A percentile compares a stretch with the other conserved stretches of the same genome.
Conservation (phyloP, 2,329 filamentous ascomycete species). For the Phaeosphaeriaceae sp. region DNA sequence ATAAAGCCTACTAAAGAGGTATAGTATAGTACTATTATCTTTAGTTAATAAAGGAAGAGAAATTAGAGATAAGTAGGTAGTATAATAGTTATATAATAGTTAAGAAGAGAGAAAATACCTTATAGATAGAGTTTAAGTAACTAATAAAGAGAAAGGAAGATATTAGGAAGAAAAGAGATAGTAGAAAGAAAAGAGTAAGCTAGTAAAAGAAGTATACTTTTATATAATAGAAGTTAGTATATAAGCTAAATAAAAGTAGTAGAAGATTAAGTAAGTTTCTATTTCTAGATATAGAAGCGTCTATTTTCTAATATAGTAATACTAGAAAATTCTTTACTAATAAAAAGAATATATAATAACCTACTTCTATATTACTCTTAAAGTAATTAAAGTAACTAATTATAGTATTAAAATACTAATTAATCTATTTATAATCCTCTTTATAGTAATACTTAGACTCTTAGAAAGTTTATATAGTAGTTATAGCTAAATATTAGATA, state of each 20-base stretch:
- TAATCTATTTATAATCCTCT: too few species aligned
- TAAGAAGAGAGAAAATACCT: conserved; percentile 21
- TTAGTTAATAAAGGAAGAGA: not conserved
- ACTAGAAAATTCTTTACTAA: conserved; percentile 19
- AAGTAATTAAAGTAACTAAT: too few species aligned
- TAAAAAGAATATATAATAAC: too few species aligned
- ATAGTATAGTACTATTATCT: not conserved
- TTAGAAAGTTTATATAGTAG: too few species aligned
- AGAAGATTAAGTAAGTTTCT: conserved; percentile 21
- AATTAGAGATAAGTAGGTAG: conserved; percentile 4
- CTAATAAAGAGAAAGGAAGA: conserved; percentile 14
- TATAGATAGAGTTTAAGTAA: conserved; percentile 8
- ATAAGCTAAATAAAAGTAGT: conserved; percentile 30
- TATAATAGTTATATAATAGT: conserved; percentile 18
- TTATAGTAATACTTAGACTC: too few species aligned
- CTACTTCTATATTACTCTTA: too few species aligned
- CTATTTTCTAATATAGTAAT: conserved; percentile 25
- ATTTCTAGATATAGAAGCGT: conserved; percentile 23
- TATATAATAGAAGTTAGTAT: conserved; percentile 23
- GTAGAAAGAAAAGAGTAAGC: conserved; percentile 14
- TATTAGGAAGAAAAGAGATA: conserved; percentile 16
- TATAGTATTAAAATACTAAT: too few species aligned
- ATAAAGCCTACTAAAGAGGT: not conserved
- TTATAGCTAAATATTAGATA: too few species aligned
- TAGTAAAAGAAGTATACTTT: conserved; percentile 20